Conservation (phyloP, 352 stramenopile species). For the Pythium phragmitis region DNA sequence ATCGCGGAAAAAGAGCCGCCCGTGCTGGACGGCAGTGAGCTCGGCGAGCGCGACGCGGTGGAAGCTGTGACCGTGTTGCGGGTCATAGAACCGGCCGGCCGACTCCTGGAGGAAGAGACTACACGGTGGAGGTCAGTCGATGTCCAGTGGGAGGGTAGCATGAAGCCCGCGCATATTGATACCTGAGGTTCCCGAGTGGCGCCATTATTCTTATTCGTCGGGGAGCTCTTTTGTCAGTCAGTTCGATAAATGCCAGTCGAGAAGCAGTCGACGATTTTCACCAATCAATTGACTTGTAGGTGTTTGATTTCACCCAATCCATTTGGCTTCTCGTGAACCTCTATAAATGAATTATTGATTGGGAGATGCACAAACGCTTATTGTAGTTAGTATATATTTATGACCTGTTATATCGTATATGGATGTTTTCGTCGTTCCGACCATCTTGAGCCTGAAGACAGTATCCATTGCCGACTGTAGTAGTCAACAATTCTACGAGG, state of each 20-base stretch:
- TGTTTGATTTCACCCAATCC: too few relatives aligned
- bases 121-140: not conserved
- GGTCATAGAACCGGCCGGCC: constrained; percentile 27
- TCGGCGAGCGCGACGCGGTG: constrained; percentile 27
- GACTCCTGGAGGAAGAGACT: constrained; percentile 19
- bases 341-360: too few relatives aligned
- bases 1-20: constrained; percentile 61
- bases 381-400: too few relatives aligned
- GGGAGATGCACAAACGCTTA: too few relatives aligned
- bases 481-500: too few relatives aligned
- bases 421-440: too few relatives aligned
- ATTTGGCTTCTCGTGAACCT: too few relatives aligned
- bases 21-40: constrained; percentile 50
- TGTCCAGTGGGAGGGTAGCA: not conserved
- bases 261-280: not conserved
- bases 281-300: not conserved
- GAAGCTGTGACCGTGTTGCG: constrained; percentile 66
- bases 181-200: constrained; percentile 17
- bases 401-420: too few relatives aligned
- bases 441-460: too few relatives aligned
- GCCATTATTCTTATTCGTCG: not conserved
- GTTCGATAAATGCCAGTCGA: not conserved
- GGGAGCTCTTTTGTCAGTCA: constrained; percentile 6
- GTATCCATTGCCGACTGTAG: too few relatives aligned
- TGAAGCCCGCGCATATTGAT: not conserved